Percentiles rank a stretch among this genome's conserved stretches.
Conservation (phyloP, 169 alveolate species). For the Neospora caninum region DNA sequence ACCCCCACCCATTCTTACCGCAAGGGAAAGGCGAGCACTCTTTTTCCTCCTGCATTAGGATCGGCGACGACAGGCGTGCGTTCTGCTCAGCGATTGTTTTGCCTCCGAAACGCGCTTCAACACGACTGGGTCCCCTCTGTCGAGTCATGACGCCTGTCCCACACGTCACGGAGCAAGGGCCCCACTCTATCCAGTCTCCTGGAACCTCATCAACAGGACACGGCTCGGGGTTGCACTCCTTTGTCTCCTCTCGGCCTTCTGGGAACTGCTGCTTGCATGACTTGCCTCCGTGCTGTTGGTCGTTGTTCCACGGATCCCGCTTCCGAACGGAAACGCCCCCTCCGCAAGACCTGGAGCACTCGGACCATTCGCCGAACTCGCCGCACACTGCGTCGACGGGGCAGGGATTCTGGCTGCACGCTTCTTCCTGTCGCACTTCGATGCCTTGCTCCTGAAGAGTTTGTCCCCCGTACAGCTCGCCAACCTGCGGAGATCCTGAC, state of each 20-base stretch:
- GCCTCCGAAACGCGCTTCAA: constrained; percentile 61
- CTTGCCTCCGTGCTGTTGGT: constrained; percentile 58
- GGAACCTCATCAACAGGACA: constrained; percentile 70
- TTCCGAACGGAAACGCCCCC: constrained; percentile 68
- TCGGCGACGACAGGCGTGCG: not conserved
- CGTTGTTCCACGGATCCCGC: constrained; percentile 65
- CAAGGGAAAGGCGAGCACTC: constrained; percentile 49
- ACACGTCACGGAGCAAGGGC: constrained; percentile 72
- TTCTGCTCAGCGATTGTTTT: constrained; percentile 61
- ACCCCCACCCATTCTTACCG: constrained; percentile 43
- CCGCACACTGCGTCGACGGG: constrained; percentile 69
- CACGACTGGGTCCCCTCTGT: constrained; percentile 47
- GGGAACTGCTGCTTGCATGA: constrained; percentile 63
- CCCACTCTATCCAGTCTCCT: constrained; percentile 73
- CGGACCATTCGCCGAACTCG: constrained; percentile 62
- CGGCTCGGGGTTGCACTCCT: constrained; percentile 58
- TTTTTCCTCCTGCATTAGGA: not conserved
- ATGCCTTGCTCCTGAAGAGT: constrained; percentile 47
- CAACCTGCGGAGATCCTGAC: constrained; percentile 45
- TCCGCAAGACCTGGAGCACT: constrained; percentile 74
- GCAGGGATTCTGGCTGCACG: constrained; percentile 55
- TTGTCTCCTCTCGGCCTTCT: constrained; percentile 9
- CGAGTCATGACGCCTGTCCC: constrained; percentile 69
- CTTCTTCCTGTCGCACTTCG: constrained; percentile 32
- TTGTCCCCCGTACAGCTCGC: constrained; percentile 56